These are phyloP conservation scores for Lotus japonicus DNA, from an alignment of 306 rosid species.

Conservation along the genomic window DNA sequence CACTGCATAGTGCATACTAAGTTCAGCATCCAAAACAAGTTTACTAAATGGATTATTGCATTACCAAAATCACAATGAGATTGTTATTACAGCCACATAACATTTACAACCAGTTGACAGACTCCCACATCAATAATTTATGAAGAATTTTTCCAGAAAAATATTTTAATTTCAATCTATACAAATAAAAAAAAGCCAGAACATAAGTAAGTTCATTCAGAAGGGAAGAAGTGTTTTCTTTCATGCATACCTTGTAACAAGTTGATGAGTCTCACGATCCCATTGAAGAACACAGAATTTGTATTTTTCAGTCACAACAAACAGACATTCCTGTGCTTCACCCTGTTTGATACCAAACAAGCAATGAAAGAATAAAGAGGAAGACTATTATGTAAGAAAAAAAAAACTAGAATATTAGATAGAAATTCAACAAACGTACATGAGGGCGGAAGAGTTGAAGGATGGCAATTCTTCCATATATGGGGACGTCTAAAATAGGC, in stretches of 20 bases:
- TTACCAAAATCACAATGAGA: too few species aligned
- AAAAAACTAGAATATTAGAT: neutral
- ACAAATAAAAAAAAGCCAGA: neutral
- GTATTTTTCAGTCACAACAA: constrained; percentile 94
- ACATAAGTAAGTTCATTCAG: neutral
- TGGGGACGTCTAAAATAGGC: constrained; percentile 91
- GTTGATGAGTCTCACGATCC: constrained; percentile 85
- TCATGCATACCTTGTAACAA: constrained; percentile 33
- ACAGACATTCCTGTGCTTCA: constrained; percentile 82
- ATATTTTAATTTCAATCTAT: neutral
- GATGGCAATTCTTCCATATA: constrained; percentile 94
- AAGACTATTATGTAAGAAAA: neutral
- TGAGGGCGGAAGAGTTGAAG: constrained; percentile 95
- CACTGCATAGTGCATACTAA: neutral
- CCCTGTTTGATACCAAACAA: constrained; percentile 46
- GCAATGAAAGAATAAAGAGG: neutral
- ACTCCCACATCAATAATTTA: neutral
- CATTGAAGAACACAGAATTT: constrained; percentile 98
- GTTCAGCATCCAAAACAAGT: neutral
- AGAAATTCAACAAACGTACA: constrained; percentile 23
- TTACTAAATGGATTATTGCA: neutral
- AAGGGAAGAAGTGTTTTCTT: neutral
- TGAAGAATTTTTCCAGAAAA: neutral
- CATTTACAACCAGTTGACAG: neutral
- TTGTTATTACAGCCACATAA: too few species aligned